phyloP scores from a whole-genome alignment of 441 rosid genomes.

The Gossypium aridum region DNA sequence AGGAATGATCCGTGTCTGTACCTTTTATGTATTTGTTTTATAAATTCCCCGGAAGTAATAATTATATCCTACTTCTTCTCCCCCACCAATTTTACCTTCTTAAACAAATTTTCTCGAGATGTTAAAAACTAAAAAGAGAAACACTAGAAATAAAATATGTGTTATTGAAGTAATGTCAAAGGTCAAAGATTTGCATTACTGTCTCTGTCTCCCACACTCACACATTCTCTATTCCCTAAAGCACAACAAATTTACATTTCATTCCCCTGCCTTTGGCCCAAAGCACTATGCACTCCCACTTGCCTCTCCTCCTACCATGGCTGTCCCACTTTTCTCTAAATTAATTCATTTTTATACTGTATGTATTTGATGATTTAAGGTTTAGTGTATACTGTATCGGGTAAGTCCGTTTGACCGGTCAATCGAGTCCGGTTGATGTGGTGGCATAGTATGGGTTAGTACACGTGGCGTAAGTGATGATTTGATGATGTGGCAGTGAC shows the following conservation, averaged over 20 bases:
- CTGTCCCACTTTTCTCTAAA: background rate
- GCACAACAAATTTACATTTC: conserved; percentile 7
- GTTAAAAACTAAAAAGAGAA: conserved; percentile 18
- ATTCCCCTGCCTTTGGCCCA: conserved; percentile 21
- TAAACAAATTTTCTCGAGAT: conserved; percentile 33
- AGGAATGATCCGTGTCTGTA: conserved; percentile 10
- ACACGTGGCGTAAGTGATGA: conserved; percentile 33
- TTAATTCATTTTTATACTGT: background rate
- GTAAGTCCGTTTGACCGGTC: conserved; percentile 22
- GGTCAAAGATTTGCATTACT: conserved; percentile 56
- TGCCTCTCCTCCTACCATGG: background rate
- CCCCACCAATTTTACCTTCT: background rate
- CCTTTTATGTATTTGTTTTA: background rate
- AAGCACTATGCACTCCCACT: conserved; percentile 31
- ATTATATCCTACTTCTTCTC: background rate
- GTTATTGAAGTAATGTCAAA: conserved; percentile 29
- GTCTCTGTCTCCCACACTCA: conserved; percentile 37
- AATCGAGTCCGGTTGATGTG: conserved; percentile 20
- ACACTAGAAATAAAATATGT: conserved; percentile 6
- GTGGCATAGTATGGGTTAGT: conserved; percentile 1
- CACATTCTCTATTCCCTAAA: conserved; percentile 8
- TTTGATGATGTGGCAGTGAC: conserved; percentile 31
- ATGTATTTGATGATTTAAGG: conserved; percentile 5
- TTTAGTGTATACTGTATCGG: conserved; percentile 14
- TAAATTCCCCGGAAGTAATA: background rate